Evolutionary conservation across 1,139 yeast species (phyloP).

Genomic region (Yamadazyma sp.): DNA sequence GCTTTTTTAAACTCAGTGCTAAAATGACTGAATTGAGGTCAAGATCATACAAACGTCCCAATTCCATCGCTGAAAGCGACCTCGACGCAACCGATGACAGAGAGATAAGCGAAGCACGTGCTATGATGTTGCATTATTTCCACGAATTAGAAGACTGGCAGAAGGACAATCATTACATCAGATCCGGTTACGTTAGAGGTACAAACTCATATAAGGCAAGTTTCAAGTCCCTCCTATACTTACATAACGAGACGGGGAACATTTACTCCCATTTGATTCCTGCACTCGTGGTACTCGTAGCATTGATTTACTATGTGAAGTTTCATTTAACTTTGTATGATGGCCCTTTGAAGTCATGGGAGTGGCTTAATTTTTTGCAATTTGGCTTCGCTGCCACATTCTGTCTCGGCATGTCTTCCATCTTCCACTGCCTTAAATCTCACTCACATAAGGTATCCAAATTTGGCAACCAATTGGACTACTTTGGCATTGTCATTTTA

Average conservation of each 20-base stretch:
- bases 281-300: constrained; percentile 39
- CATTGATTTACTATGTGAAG: constrained; percentile 25
- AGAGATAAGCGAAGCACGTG: too few relatives aligned
- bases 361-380: constrained; percentile 35
- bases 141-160: constrained; percentile 77
- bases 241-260: constrained; percentile 87
- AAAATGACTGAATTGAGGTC: not conserved
- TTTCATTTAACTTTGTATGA: constrained; percentile 35
- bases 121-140: constrained; percentile 23
- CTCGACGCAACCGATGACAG: too few relatives aligned
- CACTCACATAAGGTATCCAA: constrained; percentile 65
- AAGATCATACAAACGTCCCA: not conserved
- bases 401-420: constrained; percentile 73
- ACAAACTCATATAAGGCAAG: constrained; percentile 57
- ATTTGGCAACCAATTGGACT: constrained; percentile 80
- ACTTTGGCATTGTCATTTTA: constrained; percentile 78
- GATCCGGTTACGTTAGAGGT: constrained; percentile 72
- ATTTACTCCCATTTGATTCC: constrained; percentile 83
- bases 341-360: constrained; percentile 44
- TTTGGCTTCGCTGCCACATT: constrained; percentile 42
- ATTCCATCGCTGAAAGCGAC: too few relatives aligned
- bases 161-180: constrained; percentile 76
- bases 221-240: constrained; percentile 55
- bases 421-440: constrained; percentile 73
- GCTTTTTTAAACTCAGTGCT: not conserved